phyloP scores from a whole-genome alignment of 2,329 filamentous ascomycete genomes.

The Cordyceps cicadae region DNA sequence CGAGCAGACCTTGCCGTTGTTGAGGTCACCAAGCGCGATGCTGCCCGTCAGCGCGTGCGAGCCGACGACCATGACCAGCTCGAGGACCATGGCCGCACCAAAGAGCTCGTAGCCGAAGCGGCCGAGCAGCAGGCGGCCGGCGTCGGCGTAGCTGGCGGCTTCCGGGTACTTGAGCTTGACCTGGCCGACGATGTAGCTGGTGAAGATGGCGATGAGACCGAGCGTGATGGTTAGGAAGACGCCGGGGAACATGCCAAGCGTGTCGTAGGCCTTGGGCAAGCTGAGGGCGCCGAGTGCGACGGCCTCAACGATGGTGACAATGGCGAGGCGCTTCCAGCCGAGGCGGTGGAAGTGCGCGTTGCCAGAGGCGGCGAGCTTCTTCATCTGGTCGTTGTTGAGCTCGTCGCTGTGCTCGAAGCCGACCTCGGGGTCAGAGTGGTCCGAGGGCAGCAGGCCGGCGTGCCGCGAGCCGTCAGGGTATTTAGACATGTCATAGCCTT shows the following conservation, averaged over 20 bases:
- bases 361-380: conserved; percentile 32
- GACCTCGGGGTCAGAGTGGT: conserved; percentile 21
- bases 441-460: not conserved
- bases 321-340: conserved; percentile 42
- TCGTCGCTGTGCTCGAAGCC: conserved; percentile 23
- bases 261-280: conserved; percentile 35
- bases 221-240: conserved; percentile 15
- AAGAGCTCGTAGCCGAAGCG: conserved; percentile 48
- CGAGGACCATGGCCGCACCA: conserved; percentile 46
- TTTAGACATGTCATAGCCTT: not conserved
- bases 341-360: conserved; percentile 37
- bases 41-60: conserved; percentile 58
- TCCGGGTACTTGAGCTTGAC: conserved; percentile 37
- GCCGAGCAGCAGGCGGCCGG: conserved; percentile 50
- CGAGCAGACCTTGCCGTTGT: conserved; percentile 36
- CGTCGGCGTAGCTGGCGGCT: conserved; percentile 56
- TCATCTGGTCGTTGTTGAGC: conserved; percentile 20
- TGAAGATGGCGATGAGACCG: conserved; percentile 15
- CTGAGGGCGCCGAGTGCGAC: conserved; percentile 42
- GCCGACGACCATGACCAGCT: conserved; percentile 59
- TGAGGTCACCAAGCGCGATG: conserved; percentile 55
- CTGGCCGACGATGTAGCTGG: conserved; percentile 15
- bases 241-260: conserved; percentile 28
- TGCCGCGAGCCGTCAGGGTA: not conserved
- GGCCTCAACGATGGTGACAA: conserved; percentile 43